Base-by-base conservation (phyloP, 345 rosid genomes). In the Brassica carinata region DNA sequence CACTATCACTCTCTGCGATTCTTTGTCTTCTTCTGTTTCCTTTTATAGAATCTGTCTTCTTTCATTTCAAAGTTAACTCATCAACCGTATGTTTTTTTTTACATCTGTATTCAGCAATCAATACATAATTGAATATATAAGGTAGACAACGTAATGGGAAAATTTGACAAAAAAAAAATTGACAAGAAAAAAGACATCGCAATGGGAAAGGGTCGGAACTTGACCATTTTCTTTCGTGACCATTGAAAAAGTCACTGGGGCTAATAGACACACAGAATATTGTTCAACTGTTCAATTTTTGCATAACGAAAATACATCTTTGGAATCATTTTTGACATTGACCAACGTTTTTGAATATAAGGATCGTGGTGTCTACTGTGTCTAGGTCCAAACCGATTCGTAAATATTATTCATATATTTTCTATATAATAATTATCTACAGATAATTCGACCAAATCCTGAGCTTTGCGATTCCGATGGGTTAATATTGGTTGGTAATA, bases 291-390 rank as follows among this genome's bases (percentile, higher is more conserved):
- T 67, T 67, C 10, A 45, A 1, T 64, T 30, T 57, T 38, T 40
- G 33, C 33, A 69, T 26, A 7, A 13, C 18, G 59, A 4, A 17
- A 8, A 34, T 57, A 18, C 0, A 18, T 71, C 1, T 31, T 51
- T 53, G 48, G 77, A 64, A 78, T 64, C 65, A 15, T 71, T 78
- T 71, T 34, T 27, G 2, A 48, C 14, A 71, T 15, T 26, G 66
- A 33, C 31, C 3, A 14, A 18, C 31, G 53, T 73, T 66, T 14
- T 30, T 72, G 63, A 58, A 72, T 40, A 5, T 26, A 79, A 58
- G 53, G n/a, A 18, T 67, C 43, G 63, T 67, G 82, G 76, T 48
- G 81, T 71, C 59, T 64, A 78, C 77, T 71, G 76, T 78, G 13
- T 57, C 40, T 55, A 66, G 68, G 82, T 67, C 78, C 64, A 59